Evolutionary conservation across 1,284 basidiomycete genomes (phyloP), one percentile per base, ranked within the genome.

Genomic region (Cryptococcus sp.): DNA sequence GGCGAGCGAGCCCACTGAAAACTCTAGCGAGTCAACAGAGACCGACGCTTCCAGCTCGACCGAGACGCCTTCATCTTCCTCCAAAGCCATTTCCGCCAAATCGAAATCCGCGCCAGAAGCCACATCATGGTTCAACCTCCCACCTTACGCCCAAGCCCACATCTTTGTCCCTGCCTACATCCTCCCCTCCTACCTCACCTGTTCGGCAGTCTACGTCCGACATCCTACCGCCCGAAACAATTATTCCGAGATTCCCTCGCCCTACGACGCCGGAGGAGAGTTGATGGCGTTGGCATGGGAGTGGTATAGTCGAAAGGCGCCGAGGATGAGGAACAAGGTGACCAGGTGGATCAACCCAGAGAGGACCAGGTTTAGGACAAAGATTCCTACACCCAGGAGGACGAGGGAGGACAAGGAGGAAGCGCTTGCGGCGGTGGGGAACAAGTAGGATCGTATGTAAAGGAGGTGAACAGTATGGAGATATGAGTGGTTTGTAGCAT

Each of bases 91-190:
- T 10, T 64, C 54, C 45, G 7, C 53, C 18, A 7, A 48, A 11
- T 21, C 43, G 25, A 32, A 47, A 38, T 46, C 45, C 32, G 54
- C 56, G 45, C 54, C 59, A 41, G 42, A 45, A 44, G 47, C 52
- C 37, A 47, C 47, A 43, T 45, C 68, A 9, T 60, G 63, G n/a
- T 97, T 97, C 79, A 76, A 81, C 60, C 83, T 97, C 11, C 95
- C 95, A 0, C 76, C 80, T 28, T 97, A 84, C 63, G 88, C 92
- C 9, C 82, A 89, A 0, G 90, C 95, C 0, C 89, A 86, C 78
- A 78, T 98, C 43, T 98, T 97, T 77, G 80, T 98, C 57, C 95
- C 95, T 0, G 86, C 93, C 0, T 97, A 97, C 73, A 82, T 97
- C 49, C 91, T 97, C 65, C 82, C 86, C 2, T 89, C 84, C 46